Base-by-base conservation (phyloP, 768 basidiomycete species). In the Collybia mongolica region DNA sequence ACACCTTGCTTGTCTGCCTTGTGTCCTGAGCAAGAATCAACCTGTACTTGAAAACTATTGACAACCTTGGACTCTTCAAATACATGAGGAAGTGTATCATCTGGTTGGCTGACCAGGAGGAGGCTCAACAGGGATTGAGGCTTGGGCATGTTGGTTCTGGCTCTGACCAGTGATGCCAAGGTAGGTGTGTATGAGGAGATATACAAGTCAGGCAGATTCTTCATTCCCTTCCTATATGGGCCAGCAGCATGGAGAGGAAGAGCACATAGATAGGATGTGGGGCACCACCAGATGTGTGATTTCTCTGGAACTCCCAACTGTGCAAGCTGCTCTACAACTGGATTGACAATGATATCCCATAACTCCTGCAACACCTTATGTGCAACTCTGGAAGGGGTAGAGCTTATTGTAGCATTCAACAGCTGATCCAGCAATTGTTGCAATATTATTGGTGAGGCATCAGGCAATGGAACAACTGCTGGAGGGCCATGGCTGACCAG, bases 131-230 rank as follows among this genome's bases (percentile, higher is more conserved):
- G 6, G 2, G 15, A 38, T 29, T 6, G 2, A 15, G 6, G n/a
- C 24, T 23, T 6, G 22, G 12, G 39, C 20, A 15, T 12, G 6
- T 24, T n/a, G 3, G 11, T 55, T 12, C 68, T 59, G 22, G 58
- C 48, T 14, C 55, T 55, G 42, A 66, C 57, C 29, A 68, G 61
- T 18, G 65, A 58, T 0, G 57, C 57, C 12, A 68, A 54, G 0
- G 63, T 63, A 12, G 32, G 22, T 35, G 36, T 46, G 12, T 35
- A 38, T 2, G 36, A 35, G 2, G 45, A 35, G 3, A 35, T 24
- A 20, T 36, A 35, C 2, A 46, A 12, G 14, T 46, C 45, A 44
- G 42, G 24, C 4, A 44, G 23, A 28, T 44, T 44, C 24, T 15
- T 44, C 17, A 17, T 5, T 2, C 42, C 42, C 24, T 26, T 26